Evolutionary conservation across 2,329 filamentous ascomycete species (phyloP).

Genomic region (Aspergillus viridinutans): DNA sequence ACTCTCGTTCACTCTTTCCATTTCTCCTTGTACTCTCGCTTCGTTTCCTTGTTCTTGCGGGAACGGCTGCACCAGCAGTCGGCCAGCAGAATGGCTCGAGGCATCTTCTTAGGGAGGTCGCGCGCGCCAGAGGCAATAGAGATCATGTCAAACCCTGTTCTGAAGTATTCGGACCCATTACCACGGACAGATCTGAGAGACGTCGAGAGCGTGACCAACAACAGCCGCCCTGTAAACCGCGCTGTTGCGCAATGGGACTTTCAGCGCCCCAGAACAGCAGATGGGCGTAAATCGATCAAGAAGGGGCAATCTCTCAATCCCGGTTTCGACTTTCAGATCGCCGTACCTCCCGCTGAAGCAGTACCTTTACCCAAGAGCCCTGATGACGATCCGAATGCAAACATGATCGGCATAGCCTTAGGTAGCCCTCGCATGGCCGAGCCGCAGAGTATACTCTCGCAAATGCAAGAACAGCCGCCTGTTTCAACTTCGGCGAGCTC

Average conservation of each 20-base stretch:
- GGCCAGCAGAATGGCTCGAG: conserved; percentile 23
- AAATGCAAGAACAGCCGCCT: conserved; percentile 11
- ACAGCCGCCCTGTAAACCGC: conserved; percentile 8
- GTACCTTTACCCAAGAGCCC: conserved; percentile 12
- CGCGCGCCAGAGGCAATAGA: conserved; percentile 24
- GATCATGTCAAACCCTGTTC: conserved; percentile 28
- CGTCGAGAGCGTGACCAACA: conserved; percentile 10
- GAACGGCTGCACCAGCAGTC: not conserved
- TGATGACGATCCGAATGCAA: conserved; percentile 30
- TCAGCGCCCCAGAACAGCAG: conserved; percentile 18
- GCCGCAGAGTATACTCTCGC: conserved; percentile 12
- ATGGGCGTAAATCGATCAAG: conserved; percentile 13
- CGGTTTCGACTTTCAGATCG: conserved; percentile 30
- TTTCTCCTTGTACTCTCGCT: conserved; percentile 4
- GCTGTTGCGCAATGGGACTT: conserved; percentile 12
- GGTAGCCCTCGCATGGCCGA: conserved; percentile 57
- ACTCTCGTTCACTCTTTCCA: conserved; percentile 1
- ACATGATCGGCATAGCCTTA: conserved; percentile 67
- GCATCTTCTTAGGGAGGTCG: conserved; percentile 26
- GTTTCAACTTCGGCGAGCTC: conserved; percentile 11
- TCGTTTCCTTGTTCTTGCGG: conserved; percentile 3
- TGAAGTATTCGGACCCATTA: conserved; percentile 29
- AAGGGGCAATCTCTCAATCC: conserved; percentile 11
- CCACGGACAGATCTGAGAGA: conserved; percentile 28
- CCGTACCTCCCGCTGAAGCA: conserved; percentile 22